These are phyloP conservation scores for Colletotrichum sp. DNA, from an alignment of 2,329 filamentous ascomycete species.

Conservation along the genomic window DNA sequence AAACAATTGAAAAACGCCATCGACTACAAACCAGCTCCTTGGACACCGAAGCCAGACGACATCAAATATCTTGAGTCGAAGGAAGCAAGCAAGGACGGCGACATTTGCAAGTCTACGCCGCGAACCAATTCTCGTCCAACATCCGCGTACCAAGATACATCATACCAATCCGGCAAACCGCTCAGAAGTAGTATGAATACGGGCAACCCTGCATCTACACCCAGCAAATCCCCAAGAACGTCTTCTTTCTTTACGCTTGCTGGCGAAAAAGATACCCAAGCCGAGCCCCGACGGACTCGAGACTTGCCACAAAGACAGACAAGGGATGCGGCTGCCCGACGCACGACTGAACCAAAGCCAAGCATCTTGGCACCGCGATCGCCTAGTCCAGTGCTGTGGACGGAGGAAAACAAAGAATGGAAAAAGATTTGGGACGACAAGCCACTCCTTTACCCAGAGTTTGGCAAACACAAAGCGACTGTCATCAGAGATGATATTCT, in stretches of 20 bases:
- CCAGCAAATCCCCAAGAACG: neutral
- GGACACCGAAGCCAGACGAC: neutral
- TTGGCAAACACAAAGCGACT: conserved; percentile 63
- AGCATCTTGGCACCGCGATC: conserved; percentile 13
- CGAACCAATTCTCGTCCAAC: neutral
- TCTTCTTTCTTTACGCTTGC: neutral
- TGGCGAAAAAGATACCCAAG: neutral
- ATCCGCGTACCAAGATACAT: neutral
- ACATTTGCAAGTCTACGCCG: neutral
- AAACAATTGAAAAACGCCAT: neutral
- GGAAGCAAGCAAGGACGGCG: neutral
- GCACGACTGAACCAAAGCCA: neutral
- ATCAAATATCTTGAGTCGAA: neutral
- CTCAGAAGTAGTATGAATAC: conserved; percentile 1
- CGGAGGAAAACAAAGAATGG: conserved; percentile 55
- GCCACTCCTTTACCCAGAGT: conserved; percentile 65
- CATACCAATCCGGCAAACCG: neutral
- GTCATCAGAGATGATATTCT: conserved; percentile 76
- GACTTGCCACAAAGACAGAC: neutral
- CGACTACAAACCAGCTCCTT: neutral
- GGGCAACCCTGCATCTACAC: neutral
- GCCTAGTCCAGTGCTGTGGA: conserved; percentile 47
- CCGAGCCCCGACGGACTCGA: neutral
- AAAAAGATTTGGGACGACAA: conserved; percentile 51
- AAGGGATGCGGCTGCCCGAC: neutral